phyloP scores from a whole-genome alignment of 2,329 filamentous ascomycete species.

The Colletotrichum sp. region DNA sequence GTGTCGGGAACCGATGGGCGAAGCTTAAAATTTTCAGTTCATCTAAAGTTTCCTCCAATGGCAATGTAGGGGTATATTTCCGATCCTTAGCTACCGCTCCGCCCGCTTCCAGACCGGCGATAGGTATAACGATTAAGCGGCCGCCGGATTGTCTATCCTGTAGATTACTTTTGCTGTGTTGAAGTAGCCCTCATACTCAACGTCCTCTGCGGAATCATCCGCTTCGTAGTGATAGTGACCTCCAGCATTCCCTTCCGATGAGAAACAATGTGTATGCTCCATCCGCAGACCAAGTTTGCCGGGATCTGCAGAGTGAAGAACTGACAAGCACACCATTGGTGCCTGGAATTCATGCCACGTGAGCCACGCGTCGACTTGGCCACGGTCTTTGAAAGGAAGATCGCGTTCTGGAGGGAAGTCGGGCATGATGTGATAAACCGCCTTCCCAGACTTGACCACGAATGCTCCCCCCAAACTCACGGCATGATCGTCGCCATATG shows the following conservation, averaged over 20 bases:
- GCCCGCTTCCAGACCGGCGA: not conserved
- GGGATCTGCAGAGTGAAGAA: conserved; percentile 47
- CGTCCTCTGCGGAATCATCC: conserved; percentile 31
- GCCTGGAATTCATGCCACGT: conserved; percentile 40
- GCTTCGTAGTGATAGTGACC: conserved; percentile 52
- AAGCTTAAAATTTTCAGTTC: not conserved
- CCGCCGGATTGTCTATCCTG: conserved; percentile 35
- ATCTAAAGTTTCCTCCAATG: not conserved
- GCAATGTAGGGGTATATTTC: not conserved
- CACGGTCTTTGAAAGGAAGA: conserved; percentile 29
- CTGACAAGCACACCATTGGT: conserved; percentile 43
- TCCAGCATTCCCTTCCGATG: conserved; percentile 34
- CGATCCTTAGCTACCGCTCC: not conserved
- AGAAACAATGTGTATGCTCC: conserved; percentile 54
- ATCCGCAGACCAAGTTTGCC: conserved; percentile 42
- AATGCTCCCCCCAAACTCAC: conserved; percentile 48
- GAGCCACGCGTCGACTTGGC: conserved; percentile 41
- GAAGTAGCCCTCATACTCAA: conserved; percentile 53
- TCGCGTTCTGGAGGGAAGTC: conserved; percentile 39
- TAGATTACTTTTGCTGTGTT: conserved; percentile 46
- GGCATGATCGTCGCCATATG: conserved; percentile 35
- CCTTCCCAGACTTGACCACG: conserved; percentile 39
- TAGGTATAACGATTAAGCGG: not conserved
- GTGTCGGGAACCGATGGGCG: not conserved
- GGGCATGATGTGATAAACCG: conserved; percentile 49